Evolutionary conservation across 345 rosid species (phyloP), one percentile per base, ranked within the genome.

Genomic region (Salix brachista): DNA sequence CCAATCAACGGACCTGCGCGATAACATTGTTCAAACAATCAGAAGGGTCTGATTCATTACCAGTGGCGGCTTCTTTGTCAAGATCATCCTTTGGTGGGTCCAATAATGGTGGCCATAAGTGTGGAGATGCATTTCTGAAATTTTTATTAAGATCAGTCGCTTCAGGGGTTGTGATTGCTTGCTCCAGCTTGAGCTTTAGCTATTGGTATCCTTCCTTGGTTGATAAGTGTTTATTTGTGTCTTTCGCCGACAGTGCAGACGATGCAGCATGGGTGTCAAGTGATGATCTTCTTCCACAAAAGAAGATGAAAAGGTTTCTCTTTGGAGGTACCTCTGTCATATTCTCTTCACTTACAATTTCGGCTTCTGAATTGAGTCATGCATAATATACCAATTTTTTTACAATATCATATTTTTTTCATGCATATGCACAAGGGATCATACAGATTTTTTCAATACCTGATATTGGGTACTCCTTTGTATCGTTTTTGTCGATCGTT

Each of bases 131-230:
- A 10, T 30, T 66, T 16, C 44, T 79, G 46, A 52, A 67, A 19
- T 64, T 41, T 19, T 48, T 58, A n/a, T 52, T 74, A 12, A 82
- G 88, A 76, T 83, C 81, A 25, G 14, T 83, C 28, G 71, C 82
- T 72, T 81, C 82, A 2, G 81, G 83, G 34, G 76, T 67, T 58
- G 67, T 77, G 21, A 56, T 86, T 54, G 75, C 61, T 58, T 87
- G 87, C 58, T 84, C 86, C 11, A 75, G 82, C 80, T 76, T 87
- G 25, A 87, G 86, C 17, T 67, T 83, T 58, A 74, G 79, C 56
- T 82, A 70, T 70, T 83, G 78, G 79, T 78, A 73, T 69, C 64
- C 50, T 14, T 44, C 71, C 61, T 48, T 18, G 17, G 21, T 41
- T 10, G 78, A 52, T 9, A 56, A 19, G 21, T 67, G 64, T 42